These are phyloP conservation scores for Asterophora lycoperdoides DNA, from an alignment of 768 basidiomycete genomes.

Conservation along the genomic window DNA sequence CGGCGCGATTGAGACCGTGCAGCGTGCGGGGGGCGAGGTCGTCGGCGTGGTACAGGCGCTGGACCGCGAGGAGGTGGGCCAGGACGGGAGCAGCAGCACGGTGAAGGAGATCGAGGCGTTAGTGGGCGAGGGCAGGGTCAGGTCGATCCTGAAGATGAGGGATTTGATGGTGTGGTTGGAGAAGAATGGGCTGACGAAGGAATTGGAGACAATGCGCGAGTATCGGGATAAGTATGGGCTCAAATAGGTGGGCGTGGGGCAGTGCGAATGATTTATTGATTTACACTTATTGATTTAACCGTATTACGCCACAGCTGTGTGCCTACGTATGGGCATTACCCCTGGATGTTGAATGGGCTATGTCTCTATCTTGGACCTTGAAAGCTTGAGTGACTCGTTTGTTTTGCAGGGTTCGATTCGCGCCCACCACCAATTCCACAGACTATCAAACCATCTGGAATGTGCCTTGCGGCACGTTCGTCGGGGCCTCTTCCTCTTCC, in stretches of 20 bases:
- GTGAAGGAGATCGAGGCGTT: constrained; percentile 78
- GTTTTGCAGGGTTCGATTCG: too few relatives aligned
- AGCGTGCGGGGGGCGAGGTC: constrained; percentile 66
- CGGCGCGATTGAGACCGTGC: constrained; percentile 73
- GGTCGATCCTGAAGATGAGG: constrained; percentile 78
- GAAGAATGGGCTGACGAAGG: constrained; percentile 56
- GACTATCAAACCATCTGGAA: too few relatives aligned
- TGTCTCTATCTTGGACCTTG: too few relatives aligned
- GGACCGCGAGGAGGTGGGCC: constrained; percentile 82
- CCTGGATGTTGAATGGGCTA: too few relatives aligned
- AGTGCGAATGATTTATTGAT: too few relatives aligned
- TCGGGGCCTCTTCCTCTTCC: too few relatives aligned
- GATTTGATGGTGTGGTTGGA: constrained; percentile 85
- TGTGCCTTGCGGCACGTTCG: too few relatives aligned
- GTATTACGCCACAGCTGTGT: too few relatives aligned
- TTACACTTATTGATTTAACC: too few relatives aligned
- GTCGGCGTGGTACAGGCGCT: constrained; percentile 86
- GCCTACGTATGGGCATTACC: too few relatives aligned
- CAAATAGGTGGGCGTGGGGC: constrained; percentile 27
- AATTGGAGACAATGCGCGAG: constrained; percentile 66
- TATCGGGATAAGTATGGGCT: constrained; percentile 76
- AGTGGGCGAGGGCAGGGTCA: constrained; percentile 67
- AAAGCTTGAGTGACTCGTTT: too few relatives aligned
- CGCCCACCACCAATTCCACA: too few relatives aligned
- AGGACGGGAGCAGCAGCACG: constrained; percentile 63